These are phyloP conservation scores for Melaleuca alternifolia DNA, from an alignment of 345 rosid genomes.

Conservation along the genomic window DNA sequence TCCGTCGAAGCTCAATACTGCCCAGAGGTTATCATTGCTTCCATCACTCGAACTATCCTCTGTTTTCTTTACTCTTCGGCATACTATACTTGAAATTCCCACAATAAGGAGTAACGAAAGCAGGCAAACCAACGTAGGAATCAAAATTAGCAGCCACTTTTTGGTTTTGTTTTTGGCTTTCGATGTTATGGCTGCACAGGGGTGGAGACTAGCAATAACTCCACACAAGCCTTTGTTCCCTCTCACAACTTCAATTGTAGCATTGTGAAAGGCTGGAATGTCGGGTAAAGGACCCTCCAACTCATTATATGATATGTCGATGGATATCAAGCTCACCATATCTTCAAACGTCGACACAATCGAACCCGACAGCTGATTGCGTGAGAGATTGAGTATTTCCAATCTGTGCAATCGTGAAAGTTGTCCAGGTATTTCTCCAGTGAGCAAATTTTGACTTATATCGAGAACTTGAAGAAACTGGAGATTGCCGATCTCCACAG, in stretches of 20 bases:
- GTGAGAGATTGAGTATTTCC: neutral
- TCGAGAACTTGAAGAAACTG: neutral
- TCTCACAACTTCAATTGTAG: neutral
- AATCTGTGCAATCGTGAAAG: neutral
- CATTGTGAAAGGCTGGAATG: constrained; percentile 8
- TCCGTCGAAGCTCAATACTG: neutral
- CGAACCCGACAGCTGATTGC: constrained; percentile 6
- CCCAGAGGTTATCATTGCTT: neutral
- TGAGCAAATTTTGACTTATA: neutral
- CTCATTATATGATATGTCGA: constrained; percentile 17
- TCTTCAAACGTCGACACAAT: constrained; percentile 1
- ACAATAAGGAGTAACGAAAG: neutral
- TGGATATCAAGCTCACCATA: neutral
- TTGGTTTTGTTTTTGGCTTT: neutral
- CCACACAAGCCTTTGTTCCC: constrained; percentile 13
- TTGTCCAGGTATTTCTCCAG: neutral
- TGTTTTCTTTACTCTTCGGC: neutral
- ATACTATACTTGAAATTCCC: neutral
- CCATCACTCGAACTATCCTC: neutral
- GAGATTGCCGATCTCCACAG: neutral
- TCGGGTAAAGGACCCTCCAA: constrained; percentile 20
- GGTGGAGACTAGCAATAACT: neutral
- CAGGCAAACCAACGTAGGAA: neutral
- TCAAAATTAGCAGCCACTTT: neutral
- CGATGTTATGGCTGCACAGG: neutral